Percentiles rank a stretch among this genome's conserved stretches.
Evolutionary conservation across 2,329 filamentous ascomycete species (phyloP).

Genomic region (Xylaria sp.): DNA sequence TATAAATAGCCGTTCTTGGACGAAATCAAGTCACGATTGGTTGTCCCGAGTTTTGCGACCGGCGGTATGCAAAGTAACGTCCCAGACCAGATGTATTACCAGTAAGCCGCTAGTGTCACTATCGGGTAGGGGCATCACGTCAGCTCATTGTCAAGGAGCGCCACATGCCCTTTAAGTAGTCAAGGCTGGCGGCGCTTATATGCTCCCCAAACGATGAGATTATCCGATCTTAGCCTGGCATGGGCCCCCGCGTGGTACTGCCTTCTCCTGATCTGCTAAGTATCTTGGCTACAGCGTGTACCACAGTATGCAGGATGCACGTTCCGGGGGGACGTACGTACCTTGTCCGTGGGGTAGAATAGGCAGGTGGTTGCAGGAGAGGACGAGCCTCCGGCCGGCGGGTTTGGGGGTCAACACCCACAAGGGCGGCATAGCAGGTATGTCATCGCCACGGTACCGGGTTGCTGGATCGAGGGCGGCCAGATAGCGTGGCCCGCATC

Average conservation of each 20-base stretch:
- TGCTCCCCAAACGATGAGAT: conserved; percentile 28
- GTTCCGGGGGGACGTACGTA: conserved; percentile 28
- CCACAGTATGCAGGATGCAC: conserved; percentile 30
- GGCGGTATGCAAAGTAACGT: conserved; percentile 15
- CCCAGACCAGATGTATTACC: conserved; percentile 2
- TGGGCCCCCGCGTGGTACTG: conserved; percentile 20
- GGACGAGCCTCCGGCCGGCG: neutral
- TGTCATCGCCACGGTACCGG: conserved; percentile 15
- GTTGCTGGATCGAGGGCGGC: conserved; percentile 25
- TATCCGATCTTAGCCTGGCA: conserved; percentile 30
- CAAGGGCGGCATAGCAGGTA: conserved; percentile 15
- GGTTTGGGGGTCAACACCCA: conserved; percentile 18
- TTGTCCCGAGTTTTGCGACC: conserved; percentile 9
- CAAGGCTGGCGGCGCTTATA: conserved; percentile 17
- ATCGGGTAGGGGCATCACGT: conserved; percentile 32
- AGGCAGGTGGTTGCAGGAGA: conserved; percentile 26
- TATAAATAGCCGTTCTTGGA: conserved; percentile 18
- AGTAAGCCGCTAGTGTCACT: conserved; percentile 14
- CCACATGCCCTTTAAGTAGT: conserved; percentile 17
- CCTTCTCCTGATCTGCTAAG: conserved; percentile 19
- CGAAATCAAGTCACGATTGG: conserved; percentile 20
- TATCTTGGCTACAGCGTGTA: conserved; percentile 20
- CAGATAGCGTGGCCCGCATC: conserved; percentile 26
- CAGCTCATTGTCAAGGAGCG: conserved; percentile 19
- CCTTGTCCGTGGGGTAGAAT: conserved; percentile 30